Evolutionary conservation across 345 rosid species (phyloP).

Genomic region (Dipteronia dyeriana): DNA sequence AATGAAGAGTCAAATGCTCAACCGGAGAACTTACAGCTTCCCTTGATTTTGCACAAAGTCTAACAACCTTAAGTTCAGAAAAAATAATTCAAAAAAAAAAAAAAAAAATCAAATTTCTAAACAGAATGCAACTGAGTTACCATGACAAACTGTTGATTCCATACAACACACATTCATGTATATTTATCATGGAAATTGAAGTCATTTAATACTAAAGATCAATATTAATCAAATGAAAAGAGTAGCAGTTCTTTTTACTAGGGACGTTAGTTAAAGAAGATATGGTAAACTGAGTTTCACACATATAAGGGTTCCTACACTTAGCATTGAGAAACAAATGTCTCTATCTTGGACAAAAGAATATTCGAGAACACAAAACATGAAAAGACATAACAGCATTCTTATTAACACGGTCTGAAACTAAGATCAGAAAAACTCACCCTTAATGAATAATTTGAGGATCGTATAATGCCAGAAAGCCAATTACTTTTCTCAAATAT

Average conservation of each 20-base stretch:
- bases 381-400: background rate
- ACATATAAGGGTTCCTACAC: background rate
- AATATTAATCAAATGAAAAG: background rate
- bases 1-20: conserved; percentile 98
- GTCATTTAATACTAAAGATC: background rate
- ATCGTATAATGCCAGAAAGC: no score
- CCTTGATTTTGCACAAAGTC: conserved; percentile 99
- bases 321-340: conserved; percentile 5
- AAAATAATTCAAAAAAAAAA: conserved; percentile 3
- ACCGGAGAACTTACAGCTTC: conserved; percentile 99
- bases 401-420: background rate
- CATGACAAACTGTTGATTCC: background rate
- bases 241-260: background rate
- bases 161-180: background rate
- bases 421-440: no score
- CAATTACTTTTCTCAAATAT: no score
- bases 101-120: background rate
- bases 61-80: conserved; percentile 68
- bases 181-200: background rate
- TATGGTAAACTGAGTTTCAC: background rate
- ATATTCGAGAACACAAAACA: background rate
- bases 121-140: background rate
- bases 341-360: background rate
- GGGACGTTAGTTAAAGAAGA: background rate
- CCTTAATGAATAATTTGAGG: no score